phyloP scores from a whole-genome alignment of 1,139 yeast species.

The Blastobotrys raffinosifermentans region DNA sequence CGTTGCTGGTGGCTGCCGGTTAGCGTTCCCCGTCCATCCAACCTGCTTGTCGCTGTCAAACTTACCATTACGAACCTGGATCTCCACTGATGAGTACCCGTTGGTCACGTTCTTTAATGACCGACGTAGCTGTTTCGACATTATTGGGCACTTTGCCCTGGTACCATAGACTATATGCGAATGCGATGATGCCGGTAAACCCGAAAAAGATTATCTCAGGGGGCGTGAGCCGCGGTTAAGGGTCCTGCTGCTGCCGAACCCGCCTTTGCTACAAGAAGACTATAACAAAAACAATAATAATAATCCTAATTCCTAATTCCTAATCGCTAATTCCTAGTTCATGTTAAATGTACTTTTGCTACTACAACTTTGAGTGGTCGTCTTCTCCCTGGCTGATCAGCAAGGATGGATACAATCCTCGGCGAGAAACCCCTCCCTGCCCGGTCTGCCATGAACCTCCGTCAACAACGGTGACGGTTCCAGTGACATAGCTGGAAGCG shows the following conservation, averaged over 20 bases:
- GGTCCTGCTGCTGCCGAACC: no score
- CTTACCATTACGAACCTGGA: slow-evolving; percentile 63
- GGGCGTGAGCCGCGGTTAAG: no score
- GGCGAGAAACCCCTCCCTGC: not conserved
- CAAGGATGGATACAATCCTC: slow-evolving; percentile 10
- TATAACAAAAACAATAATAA: no score
- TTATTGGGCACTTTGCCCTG: no score
- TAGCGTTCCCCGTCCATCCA: not conserved
- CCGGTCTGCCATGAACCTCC: slow-evolving; percentile 90
- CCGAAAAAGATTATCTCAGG: no score
- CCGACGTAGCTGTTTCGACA: slow-evolving; percentile 59
- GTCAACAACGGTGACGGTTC: slow-evolving; percentile 76
- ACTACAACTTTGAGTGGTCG: slow-evolving; percentile 6
- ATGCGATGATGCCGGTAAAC: not conserved
- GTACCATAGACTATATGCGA: no score
- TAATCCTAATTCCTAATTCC: no score
- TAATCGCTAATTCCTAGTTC: no score
- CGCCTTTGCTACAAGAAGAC: no score
- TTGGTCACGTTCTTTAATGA: slow-evolving; percentile 86
- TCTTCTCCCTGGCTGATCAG: slow-evolving; percentile 6
- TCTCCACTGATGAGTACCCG: slow-evolving; percentile 83
- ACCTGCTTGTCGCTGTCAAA: not conserved
- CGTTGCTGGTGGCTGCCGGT: slow-evolving; percentile 67
- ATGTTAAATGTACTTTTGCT: no score
- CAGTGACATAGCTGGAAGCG: slow-evolving; percentile 73